These are phyloP conservation scores for Boeremia lycopersici DNA, from an alignment of 2,329 filamentous ascomycete genomes.

Conservation along the genomic window DNA sequence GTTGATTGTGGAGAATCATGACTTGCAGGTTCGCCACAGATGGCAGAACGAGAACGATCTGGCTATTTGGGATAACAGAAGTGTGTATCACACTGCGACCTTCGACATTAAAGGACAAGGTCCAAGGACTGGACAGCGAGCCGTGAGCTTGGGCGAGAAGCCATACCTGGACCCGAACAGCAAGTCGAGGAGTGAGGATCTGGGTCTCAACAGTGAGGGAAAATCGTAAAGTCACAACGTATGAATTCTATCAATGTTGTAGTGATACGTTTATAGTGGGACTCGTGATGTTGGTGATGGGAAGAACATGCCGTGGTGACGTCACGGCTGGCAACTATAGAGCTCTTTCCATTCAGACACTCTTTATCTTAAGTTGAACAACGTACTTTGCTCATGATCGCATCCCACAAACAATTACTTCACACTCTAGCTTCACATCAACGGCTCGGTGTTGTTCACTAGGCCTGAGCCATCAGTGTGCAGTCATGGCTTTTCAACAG, in stretches of 20 bases:
- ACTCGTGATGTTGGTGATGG: too few relatives aligned
- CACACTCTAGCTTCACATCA: background rate
- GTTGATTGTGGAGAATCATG: constrained; percentile 56
- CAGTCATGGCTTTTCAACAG: background rate
- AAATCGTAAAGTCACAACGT: background rate
- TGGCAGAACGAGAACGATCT: constrained; percentile 55
- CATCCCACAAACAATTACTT: too few relatives aligned
- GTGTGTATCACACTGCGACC: constrained; percentile 64
- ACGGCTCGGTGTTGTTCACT: background rate
- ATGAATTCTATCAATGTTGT: background rate
- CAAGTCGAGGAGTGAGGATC: constrained; percentile 52
- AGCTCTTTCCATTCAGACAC: too few relatives aligned
- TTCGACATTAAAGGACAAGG: constrained; percentile 65
- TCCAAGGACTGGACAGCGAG: constrained; percentile 61
- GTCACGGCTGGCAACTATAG: too few relatives aligned
- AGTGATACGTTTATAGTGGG: too few relatives aligned
- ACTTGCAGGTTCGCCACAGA: constrained; percentile 57
- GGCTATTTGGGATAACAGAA: constrained; percentile 71
- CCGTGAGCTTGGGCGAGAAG: constrained; percentile 62
- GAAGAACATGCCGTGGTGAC: too few relatives aligned
- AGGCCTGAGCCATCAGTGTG: background rate
- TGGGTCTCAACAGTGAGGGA: constrained; percentile 5
- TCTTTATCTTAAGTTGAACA: too few relatives aligned
- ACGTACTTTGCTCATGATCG: too few relatives aligned
- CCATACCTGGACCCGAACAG: constrained; percentile 62